Conservation (phyloP, 2,329 filamentous ascomycete genomes). For the Diaporthe longicolla region DNA sequence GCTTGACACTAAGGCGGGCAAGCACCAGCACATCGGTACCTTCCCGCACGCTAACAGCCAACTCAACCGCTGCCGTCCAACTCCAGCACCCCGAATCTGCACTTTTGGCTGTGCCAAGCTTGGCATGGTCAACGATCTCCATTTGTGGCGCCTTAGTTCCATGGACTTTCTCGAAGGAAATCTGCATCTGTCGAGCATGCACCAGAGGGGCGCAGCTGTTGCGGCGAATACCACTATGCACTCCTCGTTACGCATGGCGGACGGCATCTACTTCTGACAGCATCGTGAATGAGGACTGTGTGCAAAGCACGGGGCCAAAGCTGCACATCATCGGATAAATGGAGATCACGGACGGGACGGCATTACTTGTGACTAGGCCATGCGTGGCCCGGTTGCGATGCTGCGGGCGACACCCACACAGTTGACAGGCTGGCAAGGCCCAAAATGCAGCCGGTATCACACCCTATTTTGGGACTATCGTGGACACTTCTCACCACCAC, state of each 20-base stretch:
- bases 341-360: conserved; percentile 7
- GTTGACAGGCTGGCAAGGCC: background rate
- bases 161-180: conserved; percentile 26
- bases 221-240: background rate
- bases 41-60: conserved; percentile 19
- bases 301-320: background rate
- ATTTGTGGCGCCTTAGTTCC: conserved; percentile 9
- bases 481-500: conserved; percentile 13
- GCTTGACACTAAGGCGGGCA: conserved; percentile 14
- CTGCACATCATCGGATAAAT: conserved; percentile 1
- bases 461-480: conserved; percentile 35
- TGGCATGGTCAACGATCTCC: background rate
- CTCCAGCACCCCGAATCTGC: conserved; percentile 1
- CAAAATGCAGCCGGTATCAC: conserved; percentile 38
- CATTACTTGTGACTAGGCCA: conserved; percentile 6
- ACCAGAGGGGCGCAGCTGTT: conserved; percentile 11
- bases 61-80: background rate
- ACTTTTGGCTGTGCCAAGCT: background rate
- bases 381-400: conserved; percentile 11
- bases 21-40: conserved; percentile 33
- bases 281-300: background rate
- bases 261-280: background rate
- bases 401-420: conserved; percentile 6
- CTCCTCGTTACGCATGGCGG: background rate
- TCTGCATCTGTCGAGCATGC: background rate